Conservation (phyloP, 139 green algal genomes). For the Chlamydomonas schloesseri region DNA sequence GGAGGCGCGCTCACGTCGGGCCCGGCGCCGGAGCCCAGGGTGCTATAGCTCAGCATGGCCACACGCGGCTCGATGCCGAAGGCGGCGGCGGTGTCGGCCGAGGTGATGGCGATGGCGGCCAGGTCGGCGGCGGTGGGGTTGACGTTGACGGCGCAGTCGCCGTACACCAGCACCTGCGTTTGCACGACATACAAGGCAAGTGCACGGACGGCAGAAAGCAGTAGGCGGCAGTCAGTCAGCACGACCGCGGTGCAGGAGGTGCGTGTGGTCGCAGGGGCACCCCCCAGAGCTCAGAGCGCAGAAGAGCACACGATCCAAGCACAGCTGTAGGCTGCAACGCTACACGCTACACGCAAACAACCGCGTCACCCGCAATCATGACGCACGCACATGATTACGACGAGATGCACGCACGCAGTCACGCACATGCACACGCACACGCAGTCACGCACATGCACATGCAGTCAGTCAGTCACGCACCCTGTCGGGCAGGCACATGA, state of each 20-base stretch:
- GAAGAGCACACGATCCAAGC: too few species aligned
- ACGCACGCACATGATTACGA: too few species aligned
- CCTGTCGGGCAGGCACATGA: constrained; percentile 94
- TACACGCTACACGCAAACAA: too few species aligned
- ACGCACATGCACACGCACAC: too few species aligned
- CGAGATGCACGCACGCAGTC: too few species aligned
- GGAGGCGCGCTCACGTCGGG: constrained; percentile 36
- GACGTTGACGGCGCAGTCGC: constrained; percentile 93
- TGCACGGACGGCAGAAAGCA: neutral
- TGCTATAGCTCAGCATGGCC: constrained; percentile 94
- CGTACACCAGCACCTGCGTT: constrained; percentile 92
- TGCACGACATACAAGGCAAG: neutral
- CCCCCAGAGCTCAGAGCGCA: too few species aligned
- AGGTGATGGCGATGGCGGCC: constrained; percentile 81
- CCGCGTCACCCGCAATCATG: too few species aligned
- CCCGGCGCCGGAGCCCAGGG: constrained; percentile 66
- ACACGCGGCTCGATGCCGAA: constrained; percentile 92
- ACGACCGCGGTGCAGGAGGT: too few species aligned
- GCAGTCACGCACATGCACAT: too few species aligned
- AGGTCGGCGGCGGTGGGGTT: constrained; percentile 82
- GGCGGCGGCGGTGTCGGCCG: constrained; percentile 84
- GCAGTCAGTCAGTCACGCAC: constrained; percentile 34
- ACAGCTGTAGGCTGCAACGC: too few species aligned
- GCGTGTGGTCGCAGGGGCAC: too few species aligned
- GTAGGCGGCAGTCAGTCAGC: too few species aligned